These are phyloP conservation scores for Haplosporangium sp. DNA, from an alignment of 371 early-diverging fungal species.

Conservation along the genomic window DNA sequence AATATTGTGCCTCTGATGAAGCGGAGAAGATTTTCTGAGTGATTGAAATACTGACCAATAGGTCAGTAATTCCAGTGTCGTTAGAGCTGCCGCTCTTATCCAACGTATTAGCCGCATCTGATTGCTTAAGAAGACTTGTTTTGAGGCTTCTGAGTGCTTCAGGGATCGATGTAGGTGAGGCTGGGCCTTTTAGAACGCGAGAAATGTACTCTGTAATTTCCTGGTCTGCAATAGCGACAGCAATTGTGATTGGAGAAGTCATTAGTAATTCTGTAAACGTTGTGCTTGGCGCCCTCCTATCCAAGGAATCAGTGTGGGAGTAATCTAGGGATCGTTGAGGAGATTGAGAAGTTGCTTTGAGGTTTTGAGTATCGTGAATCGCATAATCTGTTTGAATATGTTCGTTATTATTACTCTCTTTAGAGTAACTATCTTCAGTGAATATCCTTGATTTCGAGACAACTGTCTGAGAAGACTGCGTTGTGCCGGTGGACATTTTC, in stretches of 20 bases:
- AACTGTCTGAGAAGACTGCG: too few relatives aligned
- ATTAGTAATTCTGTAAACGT: constrained; percentile 5
- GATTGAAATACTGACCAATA: constrained; percentile 45
- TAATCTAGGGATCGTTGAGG: neutral
- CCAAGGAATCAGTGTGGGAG: neutral
- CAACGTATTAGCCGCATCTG: neutral
- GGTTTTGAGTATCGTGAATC: too few relatives aligned
- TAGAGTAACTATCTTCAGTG: neutral
- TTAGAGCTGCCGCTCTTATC: neutral
- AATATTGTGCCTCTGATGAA: constrained; percentile 7
- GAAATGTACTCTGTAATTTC: constrained; percentile 26
- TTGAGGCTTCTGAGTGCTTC: constrained; percentile 17
- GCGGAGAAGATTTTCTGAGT: neutral
- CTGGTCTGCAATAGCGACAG: constrained; percentile 33
- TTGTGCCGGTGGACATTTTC: too few relatives aligned
- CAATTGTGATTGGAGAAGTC: constrained; percentile 18
- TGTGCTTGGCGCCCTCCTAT: neutral
- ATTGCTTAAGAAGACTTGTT: neutral
- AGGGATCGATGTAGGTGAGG: constrained; percentile 20
- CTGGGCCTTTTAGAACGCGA: constrained; percentile 31
- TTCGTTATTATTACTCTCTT: neutral
- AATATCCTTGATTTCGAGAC: too few relatives aligned
- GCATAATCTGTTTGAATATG: neutral
- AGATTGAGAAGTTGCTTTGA: neutral
- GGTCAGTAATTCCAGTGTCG: constrained; percentile 20